phyloP scores from a whole-genome alignment of 2,329 filamentous ascomycete genomes.

The Ophiognomonia clavigignenti-juglandacearum region DNA sequence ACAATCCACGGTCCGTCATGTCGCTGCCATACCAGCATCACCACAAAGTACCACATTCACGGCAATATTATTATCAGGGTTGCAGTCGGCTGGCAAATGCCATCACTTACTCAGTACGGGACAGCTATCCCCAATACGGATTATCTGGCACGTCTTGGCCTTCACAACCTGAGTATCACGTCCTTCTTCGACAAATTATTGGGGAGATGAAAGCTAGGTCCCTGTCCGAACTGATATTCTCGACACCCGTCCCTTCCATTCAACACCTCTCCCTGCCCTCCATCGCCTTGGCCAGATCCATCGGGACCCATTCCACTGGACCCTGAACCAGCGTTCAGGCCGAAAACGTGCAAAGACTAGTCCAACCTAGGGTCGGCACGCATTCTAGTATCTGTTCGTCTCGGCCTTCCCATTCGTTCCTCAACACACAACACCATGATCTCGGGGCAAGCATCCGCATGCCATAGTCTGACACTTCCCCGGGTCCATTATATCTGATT shows the following conservation, averaged over 20 bases:
- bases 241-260: not conserved
- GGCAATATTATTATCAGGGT: too few species aligned
- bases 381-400: not conserved
- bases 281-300: not conserved
- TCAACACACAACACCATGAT: slow-evolving; percentile 2
- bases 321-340: slow-evolving; percentile 1
- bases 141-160: too few species aligned
- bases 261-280: not conserved
- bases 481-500: not conserved
- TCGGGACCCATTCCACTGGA: not conserved
- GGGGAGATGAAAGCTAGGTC: not conserved
- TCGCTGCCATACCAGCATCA: too few species aligned
- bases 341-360: slow-evolving; percentile 2
- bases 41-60: too few species aligned
- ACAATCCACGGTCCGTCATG: not conserved
- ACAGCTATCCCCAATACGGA: not conserved
- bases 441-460: slow-evolving; percentile 9
- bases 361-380: not conserved
- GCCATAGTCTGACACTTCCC: not conserved
- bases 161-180: not conserved
- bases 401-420: slow-evolving; percentile 2
- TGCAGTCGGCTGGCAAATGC: not conserved
- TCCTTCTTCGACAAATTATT: not conserved
- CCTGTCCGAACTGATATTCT: slow-evolving; percentile 9
- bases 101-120: not conserved